Evolutionary conservation across 140 eudicot species (phyloP).

Genomic region (Bidens hawaiensis): DNA sequence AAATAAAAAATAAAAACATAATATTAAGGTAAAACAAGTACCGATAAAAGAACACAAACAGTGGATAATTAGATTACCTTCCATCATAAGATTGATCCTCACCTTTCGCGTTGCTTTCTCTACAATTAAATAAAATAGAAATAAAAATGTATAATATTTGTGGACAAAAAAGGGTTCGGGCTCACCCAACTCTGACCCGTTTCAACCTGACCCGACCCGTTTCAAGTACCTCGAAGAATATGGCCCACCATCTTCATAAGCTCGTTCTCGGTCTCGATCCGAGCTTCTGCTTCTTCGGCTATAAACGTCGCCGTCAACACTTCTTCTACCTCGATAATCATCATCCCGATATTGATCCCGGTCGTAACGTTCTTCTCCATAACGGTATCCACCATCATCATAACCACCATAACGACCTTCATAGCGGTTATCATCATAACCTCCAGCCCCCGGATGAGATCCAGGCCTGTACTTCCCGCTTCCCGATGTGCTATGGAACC

Average conservation of each 20-base stretch:
- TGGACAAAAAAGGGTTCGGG: background rate
- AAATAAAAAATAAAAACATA: background rate
- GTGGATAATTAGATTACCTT: slow-evolving; percentile 43
- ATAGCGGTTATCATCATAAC: slow-evolving; percentile 46
- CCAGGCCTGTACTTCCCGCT: slow-evolving; percentile 69
- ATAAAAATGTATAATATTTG: background rate
- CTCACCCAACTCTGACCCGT: background rate
- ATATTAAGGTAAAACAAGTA: background rate
- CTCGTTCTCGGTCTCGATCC: slow-evolving; percentile 65
- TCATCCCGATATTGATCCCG: slow-evolving; percentile 76
- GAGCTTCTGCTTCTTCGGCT: slow-evolving; percentile 80
- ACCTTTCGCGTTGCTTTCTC: slow-evolving; percentile 67
- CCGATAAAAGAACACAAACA: background rate
- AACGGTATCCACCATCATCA: slow-evolving; percentile 46
- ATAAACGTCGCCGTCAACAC: slow-evolving; percentile 50
- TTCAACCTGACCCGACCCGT: background rate
- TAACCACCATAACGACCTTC: too few relatives aligned
- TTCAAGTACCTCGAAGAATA: slow-evolving; percentile 64
- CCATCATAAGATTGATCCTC: slow-evolving; percentile 83
- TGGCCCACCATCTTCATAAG: slow-evolving; percentile 73
- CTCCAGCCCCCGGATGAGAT: slow-evolving; percentile 54
- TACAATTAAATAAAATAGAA: slow-evolving; percentile 21
- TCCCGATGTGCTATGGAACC: slow-evolving; percentile 69
- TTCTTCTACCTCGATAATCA: slow-evolving; percentile 75
- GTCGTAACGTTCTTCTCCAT: slow-evolving; percentile 56